phyloP scores from a whole-genome alignment of 169 alveolate genomes.

The Babesia ovis region DNA sequence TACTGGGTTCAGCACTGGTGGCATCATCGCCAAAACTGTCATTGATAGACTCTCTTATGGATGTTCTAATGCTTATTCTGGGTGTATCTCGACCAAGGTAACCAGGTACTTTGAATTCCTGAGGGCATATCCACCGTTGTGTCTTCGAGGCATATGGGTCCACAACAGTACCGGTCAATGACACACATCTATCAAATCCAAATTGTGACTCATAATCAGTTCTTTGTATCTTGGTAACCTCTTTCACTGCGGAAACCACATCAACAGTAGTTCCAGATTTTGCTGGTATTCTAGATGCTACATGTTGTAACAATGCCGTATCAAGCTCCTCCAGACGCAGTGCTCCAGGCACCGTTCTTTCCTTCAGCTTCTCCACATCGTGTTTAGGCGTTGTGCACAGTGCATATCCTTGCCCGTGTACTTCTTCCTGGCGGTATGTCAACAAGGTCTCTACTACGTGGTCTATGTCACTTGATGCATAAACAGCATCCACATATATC shows the following conservation, averaged over 20 bases:
- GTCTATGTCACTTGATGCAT: background rate
- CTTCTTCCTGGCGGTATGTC: slow-evolving; percentile 25
- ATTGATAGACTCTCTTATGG: background rate
- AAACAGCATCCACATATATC: background rate
- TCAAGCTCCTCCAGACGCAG: slow-evolving; percentile 17
- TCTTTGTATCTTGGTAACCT: background rate
- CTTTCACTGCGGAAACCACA: slow-evolving; percentile 6
- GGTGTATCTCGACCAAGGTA: background rate
- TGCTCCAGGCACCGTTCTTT: background rate
- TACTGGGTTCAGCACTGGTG: background rate
- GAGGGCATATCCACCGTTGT: slow-evolving; percentile 17
- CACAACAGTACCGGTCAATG: slow-evolving; percentile 14
- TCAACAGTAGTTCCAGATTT: background rate
- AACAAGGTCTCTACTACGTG: slow-evolving; percentile 10
- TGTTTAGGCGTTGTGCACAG: background rate
- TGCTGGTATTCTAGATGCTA: slow-evolving; percentile 9
- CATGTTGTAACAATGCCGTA: slow-evolving; percentile 12
- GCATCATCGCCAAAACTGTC: background rate
- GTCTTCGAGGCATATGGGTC: slow-evolving; percentile 22
- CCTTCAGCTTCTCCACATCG: slow-evolving; percentile 12
- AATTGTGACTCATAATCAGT: slow-evolving; percentile 1
- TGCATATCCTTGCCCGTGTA: slow-evolving; percentile 15
- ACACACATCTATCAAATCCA: background rate
- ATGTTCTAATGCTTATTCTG: background rate
- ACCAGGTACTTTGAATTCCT: slow-evolving; percentile 5